Base-by-base conservation (phyloP, 805 yeast genomes). In the Hanseniaspora jakobsenii region DNA sequence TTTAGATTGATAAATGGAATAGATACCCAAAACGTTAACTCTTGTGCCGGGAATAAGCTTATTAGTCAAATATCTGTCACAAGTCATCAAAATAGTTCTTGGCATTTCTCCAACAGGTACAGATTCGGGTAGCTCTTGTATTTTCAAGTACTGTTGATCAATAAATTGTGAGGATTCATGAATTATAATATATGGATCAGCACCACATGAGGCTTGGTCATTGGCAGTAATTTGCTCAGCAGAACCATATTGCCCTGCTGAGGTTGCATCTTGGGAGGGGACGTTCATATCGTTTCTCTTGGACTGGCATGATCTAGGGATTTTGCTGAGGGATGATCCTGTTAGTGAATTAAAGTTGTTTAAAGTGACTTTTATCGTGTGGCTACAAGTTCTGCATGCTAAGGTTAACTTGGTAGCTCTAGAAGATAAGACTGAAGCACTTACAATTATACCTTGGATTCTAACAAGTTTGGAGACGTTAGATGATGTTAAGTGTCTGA, bases 31-130 rank as follows among this genome's bases (percentile, higher is more conserved):
- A 34, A 89, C 72, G 7, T 94, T 85, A 53, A 94, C 93, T 51
- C 96, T 70, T 0, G 93, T 83, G 21, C 99, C 99, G 0, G 99
- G 99, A 32, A 89, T 81, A 24, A 91, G 86, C 50, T 73, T 77
- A 64, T 91, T 91, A 22, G 95, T 81, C 58, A 91, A 66, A 54
- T 82, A 83, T 49, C 98, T 72, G 60, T 91, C 97, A 27, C 85
- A 84, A 34, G 91, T 81, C 51, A 91, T 69, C 48, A 84, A 58
- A 32, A 91, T 79, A 56, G 91, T 94, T 53, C 99, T 75, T 7
- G 99, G 99, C 85, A 91, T 80, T 65, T 91, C 99, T 52, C 99
- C 98, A 23, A 91, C 94, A 1, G 98, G 99, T 2, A 91, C 96
- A 79, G 83, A 83, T 60, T 91, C 99, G 10, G 97, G 96, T n/a